Percentiles rank a stretch among this genome's conserved stretches.
These are phyloP conservation scores for Hericium alpestre DNA, from an alignment of 768 basidiomycete species.

Conservation along the genomic window DNA sequence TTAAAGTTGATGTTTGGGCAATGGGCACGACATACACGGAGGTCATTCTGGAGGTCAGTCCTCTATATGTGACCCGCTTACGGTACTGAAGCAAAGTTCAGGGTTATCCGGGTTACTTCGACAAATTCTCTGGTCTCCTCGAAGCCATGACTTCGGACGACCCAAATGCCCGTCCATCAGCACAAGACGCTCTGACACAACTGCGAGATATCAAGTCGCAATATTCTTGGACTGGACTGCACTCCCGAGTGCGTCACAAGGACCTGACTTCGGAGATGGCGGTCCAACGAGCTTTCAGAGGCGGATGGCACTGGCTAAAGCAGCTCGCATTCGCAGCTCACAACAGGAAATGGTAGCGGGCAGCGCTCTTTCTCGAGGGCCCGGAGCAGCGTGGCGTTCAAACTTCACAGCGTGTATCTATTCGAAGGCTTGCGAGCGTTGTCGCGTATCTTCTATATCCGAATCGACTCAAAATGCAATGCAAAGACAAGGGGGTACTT, in stretches of 20 bases:
- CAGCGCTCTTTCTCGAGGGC: too few relatives aligned
- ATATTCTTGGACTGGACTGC: background rate
- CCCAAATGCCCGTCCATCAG: background rate
- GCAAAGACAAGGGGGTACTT: too few relatives aligned
- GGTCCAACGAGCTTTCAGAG: background rate
- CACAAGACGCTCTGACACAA: background rate
- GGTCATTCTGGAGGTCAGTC: too few relatives aligned
- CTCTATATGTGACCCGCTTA: too few relatives aligned
- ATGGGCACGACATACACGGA: background rate
- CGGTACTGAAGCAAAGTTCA: background rate
- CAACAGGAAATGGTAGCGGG: background rate
- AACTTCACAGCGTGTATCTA: too few relatives aligned
- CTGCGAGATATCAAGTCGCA: background rate
- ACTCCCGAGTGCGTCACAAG: background rate
- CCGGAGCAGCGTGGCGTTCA: too few relatives aligned
- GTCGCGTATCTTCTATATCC: too few relatives aligned
- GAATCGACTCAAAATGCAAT: too few relatives aligned
- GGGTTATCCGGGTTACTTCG: background rate
- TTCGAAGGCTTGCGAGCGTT: too few relatives aligned
- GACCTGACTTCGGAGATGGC: background rate
- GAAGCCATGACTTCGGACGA: background rate
- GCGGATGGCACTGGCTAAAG: background rate
- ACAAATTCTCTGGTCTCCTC: background rate
- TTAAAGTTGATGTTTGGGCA: background rate
- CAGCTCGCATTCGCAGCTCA: background rate